Conservation (phyloP, 306 rosid genomes). For the Glycine soja region DNA sequence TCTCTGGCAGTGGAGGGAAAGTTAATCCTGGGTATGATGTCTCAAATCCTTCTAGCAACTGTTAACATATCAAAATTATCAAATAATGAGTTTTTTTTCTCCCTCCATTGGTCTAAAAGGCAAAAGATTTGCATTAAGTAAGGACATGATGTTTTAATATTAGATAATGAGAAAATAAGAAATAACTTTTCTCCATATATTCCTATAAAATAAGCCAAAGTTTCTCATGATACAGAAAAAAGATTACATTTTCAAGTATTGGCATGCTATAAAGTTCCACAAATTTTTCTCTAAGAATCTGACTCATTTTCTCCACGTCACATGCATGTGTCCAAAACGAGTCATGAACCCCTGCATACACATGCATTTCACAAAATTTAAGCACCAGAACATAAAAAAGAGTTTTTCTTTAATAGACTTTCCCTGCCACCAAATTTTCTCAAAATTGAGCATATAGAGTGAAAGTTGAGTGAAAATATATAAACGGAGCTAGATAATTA, state of each 20-base stretch:
- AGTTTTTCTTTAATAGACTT: too few relatives aligned
- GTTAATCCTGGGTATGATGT: conserved; percentile 70
- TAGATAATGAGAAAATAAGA: not conserved
- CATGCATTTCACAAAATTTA: conserved; percentile 34
- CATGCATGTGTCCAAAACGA: conserved; percentile 94
- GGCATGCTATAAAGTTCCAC: conserved; percentile 85
- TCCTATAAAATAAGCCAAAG: not conserved
- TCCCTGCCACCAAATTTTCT: too few relatives aligned
- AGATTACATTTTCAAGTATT: conserved; percentile 37
- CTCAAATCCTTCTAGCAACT: conserved; percentile 76
- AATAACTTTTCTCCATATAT: not conserved
- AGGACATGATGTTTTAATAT: not conserved
- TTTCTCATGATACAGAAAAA: conserved; percentile 28
- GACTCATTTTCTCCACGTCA: conserved; percentile 81
- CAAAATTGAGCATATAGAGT: too few relatives aligned
- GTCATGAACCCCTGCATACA: conserved; percentile 82
- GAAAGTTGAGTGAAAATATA: conserved; percentile 4
- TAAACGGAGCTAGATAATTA: not conserved
- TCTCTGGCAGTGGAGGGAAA: conserved; percentile 76
- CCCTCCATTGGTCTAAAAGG: conserved; percentile 7
- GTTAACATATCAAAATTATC: conserved; percentile 34
- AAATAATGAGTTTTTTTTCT: not conserved
- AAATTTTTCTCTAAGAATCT: conserved; percentile 67
- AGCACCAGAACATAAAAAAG: not conserved
- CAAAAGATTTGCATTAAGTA: not conserved